These are phyloP conservation scores for Aaosphaeria pasadenensis DNA, from an alignment of 2,329 filamentous ascomycete genomes.

Conservation along the genomic window DNA sequence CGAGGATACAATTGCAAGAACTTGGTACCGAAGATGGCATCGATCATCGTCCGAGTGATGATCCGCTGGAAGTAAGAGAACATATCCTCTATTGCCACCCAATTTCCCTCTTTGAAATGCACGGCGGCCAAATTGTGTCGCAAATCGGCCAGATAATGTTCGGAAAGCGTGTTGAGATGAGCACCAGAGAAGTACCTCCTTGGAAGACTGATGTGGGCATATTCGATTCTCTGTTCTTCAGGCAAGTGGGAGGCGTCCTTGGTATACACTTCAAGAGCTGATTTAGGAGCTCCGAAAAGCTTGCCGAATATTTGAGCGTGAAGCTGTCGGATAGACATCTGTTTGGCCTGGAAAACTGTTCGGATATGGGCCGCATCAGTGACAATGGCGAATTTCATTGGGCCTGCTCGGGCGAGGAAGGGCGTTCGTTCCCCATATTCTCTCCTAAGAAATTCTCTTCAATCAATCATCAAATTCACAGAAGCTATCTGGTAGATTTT, in stretches of 20 bases:
- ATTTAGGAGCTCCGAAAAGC: slow-evolving; percentile 10
- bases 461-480: neutral
- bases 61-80: slow-evolving; percentile 29
- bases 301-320: slow-evolving; percentile 10
- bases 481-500: no score
- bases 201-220: slow-evolving; percentile 6
- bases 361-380: slow-evolving; percentile 19
- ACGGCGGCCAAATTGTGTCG: slow-evolving; percentile 24
- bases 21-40: slow-evolving; percentile 21
- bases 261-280: neutral
- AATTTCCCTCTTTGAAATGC: slow-evolving; percentile 25
- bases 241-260: no score
- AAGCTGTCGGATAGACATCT: slow-evolving; percentile 2
- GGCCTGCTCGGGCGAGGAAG: slow-evolving; percentile 19
- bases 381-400: slow-evolving; percentile 15
- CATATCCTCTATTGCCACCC: slow-evolving; percentile 29
- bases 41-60: slow-evolving; percentile 19
- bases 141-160: slow-evolving; percentile 18
- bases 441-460: slow-evolving; percentile 8
- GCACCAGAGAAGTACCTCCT: slow-evolving; percentile 14
- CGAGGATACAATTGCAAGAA: slow-evolving; percentile 23
- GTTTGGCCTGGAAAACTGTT: slow-evolving; percentile 10
- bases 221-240: neutral
- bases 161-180: slow-evolving; percentile 5
- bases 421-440: slow-evolving; percentile 20